phyloP scores from a whole-genome alignment of 768 basidiomycete species.

The Mycena alexandri region DNA sequence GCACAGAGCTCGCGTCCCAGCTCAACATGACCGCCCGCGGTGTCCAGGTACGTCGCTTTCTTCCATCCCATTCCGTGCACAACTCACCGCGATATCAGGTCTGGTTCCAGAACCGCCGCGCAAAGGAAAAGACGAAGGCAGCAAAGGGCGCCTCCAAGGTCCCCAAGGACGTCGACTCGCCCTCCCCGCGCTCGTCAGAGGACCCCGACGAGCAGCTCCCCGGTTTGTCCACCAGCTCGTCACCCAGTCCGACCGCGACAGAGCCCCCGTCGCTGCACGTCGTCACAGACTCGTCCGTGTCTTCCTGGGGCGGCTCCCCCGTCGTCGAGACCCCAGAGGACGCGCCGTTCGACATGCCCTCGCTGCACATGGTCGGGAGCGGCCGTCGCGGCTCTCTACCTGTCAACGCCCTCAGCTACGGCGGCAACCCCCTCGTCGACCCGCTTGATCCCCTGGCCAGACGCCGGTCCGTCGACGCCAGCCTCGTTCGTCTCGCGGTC shows the following conservation, averaged over 20 bases:
- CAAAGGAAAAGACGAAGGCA: slow-evolving; percentile 83
- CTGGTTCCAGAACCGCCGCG: slow-evolving; percentile 92
- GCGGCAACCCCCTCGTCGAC: slow-evolving; percentile 56
- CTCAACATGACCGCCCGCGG: slow-evolving; percentile 94
- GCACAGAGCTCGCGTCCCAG: slow-evolving; percentile 84
- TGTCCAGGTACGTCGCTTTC: slow-evolving; percentile 80
- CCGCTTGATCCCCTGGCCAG: slow-evolving; percentile 57
- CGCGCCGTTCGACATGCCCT: slow-evolving; percentile 46
- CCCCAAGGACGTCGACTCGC: slow-evolving; percentile 42
- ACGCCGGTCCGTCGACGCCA: slow-evolving; percentile 61
- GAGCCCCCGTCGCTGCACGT: slow-evolving; percentile 56
- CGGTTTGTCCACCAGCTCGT: slow-evolving; percentile 33
- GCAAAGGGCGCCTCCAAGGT: slow-evolving; percentile 55
- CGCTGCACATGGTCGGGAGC: slow-evolving; percentile 47
- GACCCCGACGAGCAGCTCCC: slow-evolving; percentile 36
- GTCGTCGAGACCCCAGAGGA: slow-evolving; percentile 52
- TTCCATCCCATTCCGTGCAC: slow-evolving; percentile 18
- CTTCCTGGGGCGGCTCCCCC: slow-evolving; percentile 54
- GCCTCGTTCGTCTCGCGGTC: slow-evolving; percentile 61
- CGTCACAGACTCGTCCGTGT: slow-evolving; percentile 48
- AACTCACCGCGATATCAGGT: slow-evolving; percentile 66
- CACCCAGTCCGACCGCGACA: slow-evolving; percentile 33
- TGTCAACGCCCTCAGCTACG: slow-evolving; percentile 54
- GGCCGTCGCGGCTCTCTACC: slow-evolving; percentile 70
- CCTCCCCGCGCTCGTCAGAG: slow-evolving; percentile 42